Evolutionary conservation across 2,329 filamentous ascomycete species (phyloP), one percentile per base, ranked within the genome.

Genomic region (Stemphylium lycopersici): DNA sequence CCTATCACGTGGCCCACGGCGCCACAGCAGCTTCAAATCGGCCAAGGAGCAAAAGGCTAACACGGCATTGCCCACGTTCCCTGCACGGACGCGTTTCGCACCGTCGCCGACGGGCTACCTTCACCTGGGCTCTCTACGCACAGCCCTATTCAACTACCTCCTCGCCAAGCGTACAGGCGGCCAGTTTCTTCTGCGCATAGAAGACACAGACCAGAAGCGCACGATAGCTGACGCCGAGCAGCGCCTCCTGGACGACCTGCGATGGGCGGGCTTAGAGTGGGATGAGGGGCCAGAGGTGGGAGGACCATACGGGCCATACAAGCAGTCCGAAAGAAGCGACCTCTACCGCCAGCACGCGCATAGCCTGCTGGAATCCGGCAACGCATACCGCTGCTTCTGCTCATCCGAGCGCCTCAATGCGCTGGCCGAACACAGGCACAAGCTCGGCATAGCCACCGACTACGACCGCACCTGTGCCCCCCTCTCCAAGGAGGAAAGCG

Each of bases 381-480:
- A 88, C 56, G 95, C 92, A 6, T 99, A 98, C 74, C 87, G 93
- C 58, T 99, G 95, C 75, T 99, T 99, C 79, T 99, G 95, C 77
- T 86, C 86, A 0, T 75, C 87, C 0, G 84, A 90, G 52, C 85
- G 89, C 26, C 81, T 96, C 3, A 84, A 90, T 54, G 77, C 80
- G 6, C 84, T 90, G 60, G 90, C 87, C 52, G 81, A 83, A 62
- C 80, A 84, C 58, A 83, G 85, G 56, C 86, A 87, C 64, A 79
- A 84, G 40, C 76, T 80, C 4, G 85, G 86, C 20, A 79, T 84
- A 39, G 80, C 78, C 59, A 84, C 81, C 51, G 83, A 86, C 50
- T 90, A 90, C 71, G 87, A 90, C 67, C 81, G 93, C 36, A 88
- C 85, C 48, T 99, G 96, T 72, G 83, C 84, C 29, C 81, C 84